Base-by-base conservation (phyloP, 257 asterid species). In the Mitragyna speciosa region DNA sequence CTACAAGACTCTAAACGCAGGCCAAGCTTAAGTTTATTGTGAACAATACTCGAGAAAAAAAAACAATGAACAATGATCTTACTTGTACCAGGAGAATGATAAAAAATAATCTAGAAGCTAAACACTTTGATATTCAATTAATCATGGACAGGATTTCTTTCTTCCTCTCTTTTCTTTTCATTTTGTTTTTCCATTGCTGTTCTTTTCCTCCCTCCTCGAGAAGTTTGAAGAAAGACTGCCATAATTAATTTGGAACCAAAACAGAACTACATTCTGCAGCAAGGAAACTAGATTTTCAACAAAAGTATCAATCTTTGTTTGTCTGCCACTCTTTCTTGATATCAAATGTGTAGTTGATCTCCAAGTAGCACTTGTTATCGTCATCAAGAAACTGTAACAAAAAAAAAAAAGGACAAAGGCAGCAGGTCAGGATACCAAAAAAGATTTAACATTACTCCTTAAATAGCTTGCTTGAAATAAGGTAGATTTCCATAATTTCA, bases 301-400 rank as follows among this genome's bases (percentile, higher is more conserved):
- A 71, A 67, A 79, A 30, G 52, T n/a, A n/a, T 15, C 61, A 48
- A 54, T 78, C 77, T 76, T 65, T 12, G 43, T 7, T 78, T 72
- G 87, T 61, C 84, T 82, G 92, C 99, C 99, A 93, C 3, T 93
- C 98, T 89, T 85, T 95, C 97, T 84, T 91, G 92, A 95, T 95
- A 41, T 95, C 99, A 81, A 93, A 95, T 61, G 91, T 87, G 84
- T 95, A 95, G 83, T 93, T 95, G 89, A 95, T 93, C 94, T 93
- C 97, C 97, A 95, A 83, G 90, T 95, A 90, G 89, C 97, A 91
- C 89, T 89, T 88, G 56, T 91, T 92, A 70, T 95, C 99, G 47
- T 95, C 98, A 49, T 95, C 99, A 52, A 95, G 92, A 80, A 95
- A 93, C 99, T 95, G 91, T 69, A 10, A 10, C 24, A 26, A 76